These are phyloP conservation scores for Kuraishia capsulata DNA, from an alignment of 805 yeast genomes.

Conservation along the genomic window DNA sequence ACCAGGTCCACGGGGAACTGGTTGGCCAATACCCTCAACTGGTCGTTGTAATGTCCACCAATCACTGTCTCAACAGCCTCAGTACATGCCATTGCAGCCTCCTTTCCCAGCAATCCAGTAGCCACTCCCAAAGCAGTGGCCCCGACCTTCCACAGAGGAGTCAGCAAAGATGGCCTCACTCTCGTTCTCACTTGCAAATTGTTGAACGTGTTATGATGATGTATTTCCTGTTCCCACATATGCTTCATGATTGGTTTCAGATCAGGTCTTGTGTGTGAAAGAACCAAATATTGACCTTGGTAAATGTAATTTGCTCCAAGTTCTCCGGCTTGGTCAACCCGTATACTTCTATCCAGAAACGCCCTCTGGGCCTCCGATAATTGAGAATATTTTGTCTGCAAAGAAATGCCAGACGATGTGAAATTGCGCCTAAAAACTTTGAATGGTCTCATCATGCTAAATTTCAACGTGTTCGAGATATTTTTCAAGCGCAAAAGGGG, in stretches of 20 bases:
- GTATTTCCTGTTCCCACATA: slow-evolving; percentile 98
- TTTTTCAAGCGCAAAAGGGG: too few species aligned
- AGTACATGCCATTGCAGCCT: slow-evolving; percentile 99
- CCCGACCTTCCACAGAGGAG: slow-evolving; percentile 91
- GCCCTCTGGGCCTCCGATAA: slow-evolving; percentile 48
- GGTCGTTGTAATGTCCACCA: slow-evolving; percentile 92
- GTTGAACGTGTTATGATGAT: slow-evolving; percentile 83
- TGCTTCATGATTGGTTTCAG: slow-evolving; percentile 75
- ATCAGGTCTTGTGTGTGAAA: slow-evolving; percentile 62
- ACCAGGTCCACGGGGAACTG: slow-evolving; percentile 54
- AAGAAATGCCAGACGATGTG: too few species aligned
- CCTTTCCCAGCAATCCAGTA: slow-evolving; percentile 81
- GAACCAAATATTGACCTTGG: slow-evolving; percentile 77
- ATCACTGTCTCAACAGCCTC: slow-evolving; percentile 98
- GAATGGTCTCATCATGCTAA: too few species aligned
- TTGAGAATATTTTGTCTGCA: not conserved
- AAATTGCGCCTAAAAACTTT: too few species aligned
- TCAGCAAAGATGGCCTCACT: slow-evolving; percentile 83
- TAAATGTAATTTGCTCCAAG: slow-evolving; percentile 92
- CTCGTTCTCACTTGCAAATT: slow-evolving; percentile 63
- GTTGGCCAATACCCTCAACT: slow-evolving; percentile 65
- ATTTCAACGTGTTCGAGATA: too few species aligned
- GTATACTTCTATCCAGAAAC: slow-evolving; percentile 59
- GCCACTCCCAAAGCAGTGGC: slow-evolving; percentile 81
- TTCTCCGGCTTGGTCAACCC: slow-evolving; percentile 98